Conservation (phyloP, 2,329 filamentous ascomycete species). For the Cercospora beticola region DNA sequence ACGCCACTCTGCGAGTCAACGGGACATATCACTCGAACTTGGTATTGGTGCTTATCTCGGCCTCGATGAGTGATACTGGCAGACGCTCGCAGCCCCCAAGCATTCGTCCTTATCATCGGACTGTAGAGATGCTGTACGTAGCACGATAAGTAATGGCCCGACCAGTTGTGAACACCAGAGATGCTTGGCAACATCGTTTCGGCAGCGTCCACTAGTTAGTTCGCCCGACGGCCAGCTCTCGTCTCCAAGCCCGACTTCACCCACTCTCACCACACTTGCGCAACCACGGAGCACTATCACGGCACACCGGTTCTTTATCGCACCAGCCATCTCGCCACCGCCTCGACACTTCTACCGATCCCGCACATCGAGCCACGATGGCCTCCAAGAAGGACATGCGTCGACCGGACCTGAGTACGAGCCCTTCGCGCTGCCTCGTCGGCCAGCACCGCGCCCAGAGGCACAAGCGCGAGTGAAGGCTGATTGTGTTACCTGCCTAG, state of each 20-base stretch:
- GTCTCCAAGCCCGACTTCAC: neutral
- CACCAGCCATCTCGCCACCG: slow-evolving; percentile 2
- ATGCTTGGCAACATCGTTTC: neutral
- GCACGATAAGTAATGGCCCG: neutral
- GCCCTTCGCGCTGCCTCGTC: neutral
- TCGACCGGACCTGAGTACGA: slow-evolving; percentile 68
- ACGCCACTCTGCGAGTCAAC: neutral
- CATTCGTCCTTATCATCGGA: neutral
- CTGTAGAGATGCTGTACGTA: neutral
- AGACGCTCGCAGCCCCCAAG: neutral
- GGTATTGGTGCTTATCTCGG: too few relatives aligned
- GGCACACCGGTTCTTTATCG: slow-evolving; percentile 1
- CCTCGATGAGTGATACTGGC: neutral
- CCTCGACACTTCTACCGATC: neutral
- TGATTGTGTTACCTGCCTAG: slow-evolving; percentile 49
- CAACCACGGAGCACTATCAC: neutral
- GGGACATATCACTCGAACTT: neutral
- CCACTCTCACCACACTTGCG: neutral
- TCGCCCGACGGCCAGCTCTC: neutral
- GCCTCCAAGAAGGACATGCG: slow-evolving; percentile 74
- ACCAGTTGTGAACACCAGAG: neutral
- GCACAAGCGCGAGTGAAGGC: neutral
- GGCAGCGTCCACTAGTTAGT: neutral
- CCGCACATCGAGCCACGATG: slow-evolving; percentile 48
- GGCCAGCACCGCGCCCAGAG: neutral